Conservation (phyloP, 371 early-diverging fungal species). For the Scutellospora calospora region DNA sequence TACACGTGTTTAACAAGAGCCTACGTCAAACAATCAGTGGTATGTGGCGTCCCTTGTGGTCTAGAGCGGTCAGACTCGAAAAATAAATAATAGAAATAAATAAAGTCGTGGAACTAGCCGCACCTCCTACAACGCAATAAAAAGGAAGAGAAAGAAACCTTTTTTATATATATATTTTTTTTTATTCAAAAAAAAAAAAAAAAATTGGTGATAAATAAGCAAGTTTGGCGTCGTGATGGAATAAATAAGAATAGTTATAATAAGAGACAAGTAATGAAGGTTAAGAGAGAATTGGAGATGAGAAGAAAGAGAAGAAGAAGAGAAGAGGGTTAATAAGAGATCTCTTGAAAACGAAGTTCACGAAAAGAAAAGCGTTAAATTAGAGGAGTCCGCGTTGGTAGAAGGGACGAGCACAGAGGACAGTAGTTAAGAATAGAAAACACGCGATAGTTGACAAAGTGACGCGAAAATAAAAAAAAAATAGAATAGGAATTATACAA, state of each 20-base stretch:
- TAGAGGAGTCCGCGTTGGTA: constrained; percentile 19
- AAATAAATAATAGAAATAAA: background rate
- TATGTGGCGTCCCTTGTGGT: background rate
- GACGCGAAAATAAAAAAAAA: constrained; percentile 26
- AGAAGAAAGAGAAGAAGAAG: background rate
- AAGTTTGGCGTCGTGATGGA: background rate
- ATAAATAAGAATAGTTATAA: background rate
- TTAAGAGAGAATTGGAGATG: background rate
- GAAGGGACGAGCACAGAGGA: background rate
- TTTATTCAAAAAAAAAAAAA: no score
- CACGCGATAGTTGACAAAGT: constrained; percentile 28
- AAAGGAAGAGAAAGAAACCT: background rate
- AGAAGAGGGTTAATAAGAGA: background rate
- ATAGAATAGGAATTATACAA: background rate
- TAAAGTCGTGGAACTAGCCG: constrained; percentile 2
- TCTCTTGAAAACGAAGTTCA: background rate
- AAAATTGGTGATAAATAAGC: no score
- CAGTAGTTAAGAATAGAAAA: background rate
- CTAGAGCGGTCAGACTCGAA: background rate
- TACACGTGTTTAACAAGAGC: background rate
- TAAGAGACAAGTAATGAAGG: background rate
- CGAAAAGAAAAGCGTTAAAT: background rate
- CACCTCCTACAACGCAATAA: constrained; percentile 20
- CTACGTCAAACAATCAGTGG: background rate
- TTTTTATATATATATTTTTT: no score